These are phyloP conservation scores for Talaromyces nanjingensis DNA, from an alignment of 495 filamentous ascomycete species.

Conservation along the genomic window DNA sequence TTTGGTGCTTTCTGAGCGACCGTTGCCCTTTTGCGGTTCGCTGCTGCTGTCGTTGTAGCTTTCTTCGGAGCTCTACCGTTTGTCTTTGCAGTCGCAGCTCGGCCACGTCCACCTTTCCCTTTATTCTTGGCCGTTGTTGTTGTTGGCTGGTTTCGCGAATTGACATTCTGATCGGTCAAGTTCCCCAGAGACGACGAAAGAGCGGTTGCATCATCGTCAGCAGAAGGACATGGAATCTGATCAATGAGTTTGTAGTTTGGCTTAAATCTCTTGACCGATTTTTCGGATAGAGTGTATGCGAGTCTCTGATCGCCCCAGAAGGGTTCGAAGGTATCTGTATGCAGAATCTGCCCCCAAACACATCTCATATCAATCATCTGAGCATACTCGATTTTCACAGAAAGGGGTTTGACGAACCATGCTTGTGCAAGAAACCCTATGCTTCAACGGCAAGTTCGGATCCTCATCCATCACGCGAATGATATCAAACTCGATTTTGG, in stretches of 20 bases:
- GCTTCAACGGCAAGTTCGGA: not conserved
- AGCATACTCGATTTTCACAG: not conserved
- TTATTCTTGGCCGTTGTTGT: not conserved
- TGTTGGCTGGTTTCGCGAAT: not conserved
- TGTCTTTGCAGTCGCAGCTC: not conserved
- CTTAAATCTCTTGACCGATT: not conserved
- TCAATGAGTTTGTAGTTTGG: slow-evolving; percentile 1
- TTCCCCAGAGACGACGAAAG: not conserved
- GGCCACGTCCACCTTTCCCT: not conserved
- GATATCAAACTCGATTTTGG: slow-evolving; percentile 8
- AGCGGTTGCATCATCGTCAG: not conserved
- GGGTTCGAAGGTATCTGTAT: slow-evolving; percentile 11
- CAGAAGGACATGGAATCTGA: not conserved
- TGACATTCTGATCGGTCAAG: not conserved
- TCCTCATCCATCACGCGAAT: not conserved
- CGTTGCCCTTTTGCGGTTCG: not conserved
- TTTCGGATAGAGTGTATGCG: not conserved
- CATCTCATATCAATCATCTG: not conserved
- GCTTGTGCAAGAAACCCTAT: slow-evolving; percentile 7
- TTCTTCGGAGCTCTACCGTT: not conserved
- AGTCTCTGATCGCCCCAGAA: slow-evolving; percentile 8
- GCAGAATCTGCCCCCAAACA: slow-evolving; percentile 19
- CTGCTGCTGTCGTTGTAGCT: not conserved
- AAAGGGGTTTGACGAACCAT: not conserved
- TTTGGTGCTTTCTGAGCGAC: not conserved